A percentile compares a stretch with the other conserved stretches of the same genome.
These are phyloP conservation scores for Diaporthe velutina DNA, from an alignment of 2,329 filamentous ascomycete species.

Conservation along the genomic window DNA sequence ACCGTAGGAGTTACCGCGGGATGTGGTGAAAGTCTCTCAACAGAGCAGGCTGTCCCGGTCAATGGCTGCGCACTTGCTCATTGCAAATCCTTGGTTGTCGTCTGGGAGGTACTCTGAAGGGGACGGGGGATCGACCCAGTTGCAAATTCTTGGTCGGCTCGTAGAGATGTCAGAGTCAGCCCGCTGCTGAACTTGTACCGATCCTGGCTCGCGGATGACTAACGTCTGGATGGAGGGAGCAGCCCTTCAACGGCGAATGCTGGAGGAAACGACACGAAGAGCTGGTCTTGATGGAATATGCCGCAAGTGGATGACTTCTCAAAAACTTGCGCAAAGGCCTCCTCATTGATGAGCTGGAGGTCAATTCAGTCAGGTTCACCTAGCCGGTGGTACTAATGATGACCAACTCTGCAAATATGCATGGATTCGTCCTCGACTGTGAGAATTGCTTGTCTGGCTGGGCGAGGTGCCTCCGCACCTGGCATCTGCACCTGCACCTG, in stretches of 20 bases:
- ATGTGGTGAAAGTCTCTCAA: neutral
- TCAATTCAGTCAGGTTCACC: neutral
- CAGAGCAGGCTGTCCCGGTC: neutral
- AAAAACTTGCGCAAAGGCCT: neutral
- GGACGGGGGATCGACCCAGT: constrained; percentile 9
- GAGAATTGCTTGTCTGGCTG: constrained; percentile 35
- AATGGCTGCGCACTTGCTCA: neutral
- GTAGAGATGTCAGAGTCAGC: neutral
- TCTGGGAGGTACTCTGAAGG: neutral
- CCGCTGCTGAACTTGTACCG: neutral
- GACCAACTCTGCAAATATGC: constrained; percentile 29
- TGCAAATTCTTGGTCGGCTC: neutral
- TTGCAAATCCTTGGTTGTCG: neutral
- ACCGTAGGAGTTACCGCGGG: neutral
- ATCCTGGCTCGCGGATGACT: constrained; percentile 11
- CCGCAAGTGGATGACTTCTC: neutral
- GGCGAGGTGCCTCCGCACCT: constrained; percentile 33
- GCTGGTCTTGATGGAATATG: neutral
- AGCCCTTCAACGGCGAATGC: neutral
- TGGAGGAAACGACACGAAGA: neutral
- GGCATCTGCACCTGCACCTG: constrained; percentile 35
- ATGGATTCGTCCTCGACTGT: constrained; percentile 31
- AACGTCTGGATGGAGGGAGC: neutral
- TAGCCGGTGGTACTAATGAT: constrained; percentile 1
- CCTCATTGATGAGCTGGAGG: neutral